Base-by-base conservation (phyloP, 2,329 filamentous ascomycete species). In the Cercospora sojina region DNA sequence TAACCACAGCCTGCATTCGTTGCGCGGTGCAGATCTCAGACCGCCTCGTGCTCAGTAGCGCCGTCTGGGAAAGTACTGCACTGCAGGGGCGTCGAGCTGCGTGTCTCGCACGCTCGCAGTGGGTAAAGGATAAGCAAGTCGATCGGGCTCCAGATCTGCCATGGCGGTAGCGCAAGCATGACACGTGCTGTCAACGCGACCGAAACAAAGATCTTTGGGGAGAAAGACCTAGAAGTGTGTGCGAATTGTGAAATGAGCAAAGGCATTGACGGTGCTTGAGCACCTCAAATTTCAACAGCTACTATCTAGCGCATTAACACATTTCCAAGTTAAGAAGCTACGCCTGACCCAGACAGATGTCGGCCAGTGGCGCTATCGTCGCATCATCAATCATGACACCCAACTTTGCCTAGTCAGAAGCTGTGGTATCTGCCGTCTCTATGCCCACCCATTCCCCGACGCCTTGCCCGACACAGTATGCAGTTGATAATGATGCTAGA, bases 321-420 rank as follows among this genome's bases (percentile, higher is more conserved):
- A 16, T 55, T 10, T 38, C 38, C 13, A 18, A 31, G 55, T 25
- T 38, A 47, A 20, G 31, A 49, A 16, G n/a, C 23, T 47, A 38
- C 59, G 59, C 59, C 59, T 62, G 59, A 62, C 59, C 59, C 59
- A 62, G 59, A 62, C 27, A 23, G 5, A 23, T 57, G 53, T 57
- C 59, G 38, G 59, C 59, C 59, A 62, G 59, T 62, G 59, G 59
- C 59, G 47, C 29, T 62, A 16, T 62, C 59, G 10, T 62, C 10
- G 31, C 32, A 20, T 62, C 59, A 53, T 62, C 27, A 53, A 62
- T 62, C 59, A 62, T 62, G 32, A 51, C 47, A 29, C 59, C 59
- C 31, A n/a, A 9, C 25, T 29, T 62, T 23, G 29, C 59, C 53
- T 1, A 35, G 13, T 4, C 53, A 43, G 20, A 51, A 23, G 23